Conservation (phyloP, 2,329 filamentous ascomycete genomes). For the Atkinsonella texensis region DNA sequence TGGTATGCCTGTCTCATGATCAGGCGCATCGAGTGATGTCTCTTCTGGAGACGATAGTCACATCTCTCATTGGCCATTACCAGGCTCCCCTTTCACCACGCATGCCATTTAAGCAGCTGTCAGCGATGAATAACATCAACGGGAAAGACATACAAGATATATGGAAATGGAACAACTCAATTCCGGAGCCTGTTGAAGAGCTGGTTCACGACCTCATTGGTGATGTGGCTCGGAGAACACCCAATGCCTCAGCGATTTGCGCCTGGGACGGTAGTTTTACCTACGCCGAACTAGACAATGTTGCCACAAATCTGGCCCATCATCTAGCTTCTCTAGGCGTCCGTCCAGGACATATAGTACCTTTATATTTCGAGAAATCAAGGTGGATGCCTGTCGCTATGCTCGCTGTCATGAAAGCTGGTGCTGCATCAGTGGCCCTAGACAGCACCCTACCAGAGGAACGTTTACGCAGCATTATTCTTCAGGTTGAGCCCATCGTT, state of each 20-base stretch:
- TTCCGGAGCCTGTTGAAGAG: neutral
- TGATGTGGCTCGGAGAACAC: neutral
- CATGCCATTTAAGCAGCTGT: neutral
- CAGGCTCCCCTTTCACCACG: neutral
- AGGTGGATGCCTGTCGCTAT: slow-evolving; percentile 19
- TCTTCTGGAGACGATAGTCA: slow-evolving; percentile 1
- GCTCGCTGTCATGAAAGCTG: slow-evolving; percentile 22
- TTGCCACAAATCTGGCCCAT: slow-evolving; percentile 6
- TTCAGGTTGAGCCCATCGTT: neutral
- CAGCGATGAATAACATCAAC: neutral
- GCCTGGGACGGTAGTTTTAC: slow-evolving; percentile 17
- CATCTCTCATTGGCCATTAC: neutral
- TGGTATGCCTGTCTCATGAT: neutral
- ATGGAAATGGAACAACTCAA: neutral
- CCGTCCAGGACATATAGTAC: slow-evolving; percentile 14
- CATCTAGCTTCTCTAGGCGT: slow-evolving; percentile 10
- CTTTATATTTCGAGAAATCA: slow-evolving; percentile 25
- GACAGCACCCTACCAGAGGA: slow-evolving; percentile 8
- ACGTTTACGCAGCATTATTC: slow-evolving; percentile 4
- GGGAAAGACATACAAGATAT: neutral
- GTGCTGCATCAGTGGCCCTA: slow-evolving; percentile 12
- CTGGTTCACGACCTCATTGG: slow-evolving; percentile 1
- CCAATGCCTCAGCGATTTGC: slow-evolving; percentile 1
- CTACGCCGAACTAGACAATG: slow-evolving; percentile 11
- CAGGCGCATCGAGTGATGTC: slow-evolving; percentile 1